These are phyloP conservation scores for Candida corydali DNA, from an alignment of 805 yeast genomes.

Conservation along the genomic window DNA sequence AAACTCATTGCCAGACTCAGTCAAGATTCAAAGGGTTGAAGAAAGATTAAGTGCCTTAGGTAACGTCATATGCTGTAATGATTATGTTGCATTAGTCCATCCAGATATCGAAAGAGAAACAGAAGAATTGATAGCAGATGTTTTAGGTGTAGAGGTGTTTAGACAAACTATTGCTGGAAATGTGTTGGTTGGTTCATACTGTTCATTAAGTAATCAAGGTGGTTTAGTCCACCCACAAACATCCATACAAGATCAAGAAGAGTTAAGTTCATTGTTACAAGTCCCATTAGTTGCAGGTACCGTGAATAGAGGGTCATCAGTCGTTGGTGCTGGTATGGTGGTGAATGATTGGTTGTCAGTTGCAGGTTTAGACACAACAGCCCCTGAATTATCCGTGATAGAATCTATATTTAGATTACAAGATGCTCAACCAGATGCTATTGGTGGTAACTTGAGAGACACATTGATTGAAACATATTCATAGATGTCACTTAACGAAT, in stretches of 20 bases:
- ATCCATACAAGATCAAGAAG: constrained; percentile 96
- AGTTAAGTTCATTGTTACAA: constrained; percentile 88
- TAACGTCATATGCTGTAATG: constrained; percentile 97
- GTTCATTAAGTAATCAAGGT: constrained; percentile 93
- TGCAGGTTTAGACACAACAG: constrained; percentile 95
- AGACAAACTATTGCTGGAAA: constrained; percentile 98
- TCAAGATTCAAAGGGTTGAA: constrained; percentile 95
- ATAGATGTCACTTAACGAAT: too few relatives aligned
- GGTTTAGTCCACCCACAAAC: constrained; percentile 98
- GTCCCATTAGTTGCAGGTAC: constrained; percentile 99
- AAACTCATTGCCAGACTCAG: constrained; percentile 92
- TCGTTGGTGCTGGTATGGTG: constrained; percentile 98
- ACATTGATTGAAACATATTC: constrained; percentile 91
- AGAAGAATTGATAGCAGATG: constrained; percentile 97
- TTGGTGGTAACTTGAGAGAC: constrained; percentile 81
- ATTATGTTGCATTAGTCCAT: constrained; percentile 97
- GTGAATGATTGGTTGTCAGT: constrained; percentile 98
- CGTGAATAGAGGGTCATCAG: constrained; percentile 94
- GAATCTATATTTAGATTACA: constrained; percentile 94
- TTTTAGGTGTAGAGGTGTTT: constrained; percentile 96
- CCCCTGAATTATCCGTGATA: constrained; percentile 94
- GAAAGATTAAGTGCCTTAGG: constrained; percentile 96
- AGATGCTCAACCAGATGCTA: constrained; percentile 85
- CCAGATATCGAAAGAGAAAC: constrained; percentile 99
- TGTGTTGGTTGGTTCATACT: constrained; percentile 94